These are phyloP conservation scores for Geotrichum candidum DNA, from an alignment of 1,139 yeast genomes.

Conservation along the genomic window DNA sequence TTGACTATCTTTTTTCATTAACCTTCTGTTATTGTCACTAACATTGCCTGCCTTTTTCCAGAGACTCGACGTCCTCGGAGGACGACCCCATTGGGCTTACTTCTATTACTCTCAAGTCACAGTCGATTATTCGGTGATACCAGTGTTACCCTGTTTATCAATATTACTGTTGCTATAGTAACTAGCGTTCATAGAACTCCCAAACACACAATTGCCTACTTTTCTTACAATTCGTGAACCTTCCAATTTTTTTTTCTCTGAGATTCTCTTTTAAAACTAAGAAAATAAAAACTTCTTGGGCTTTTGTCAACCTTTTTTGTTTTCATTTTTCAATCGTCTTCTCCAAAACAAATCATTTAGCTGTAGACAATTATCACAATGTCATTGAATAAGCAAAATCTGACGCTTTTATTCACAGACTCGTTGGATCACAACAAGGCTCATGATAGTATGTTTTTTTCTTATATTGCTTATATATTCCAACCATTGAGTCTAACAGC, in stretches of 20 bases:
- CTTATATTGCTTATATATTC: background rate
- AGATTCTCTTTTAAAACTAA: background rate
- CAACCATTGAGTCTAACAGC: background rate
- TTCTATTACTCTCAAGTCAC: slow-evolving; percentile 33
- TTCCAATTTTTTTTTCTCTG: background rate
- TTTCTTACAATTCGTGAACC: background rate
- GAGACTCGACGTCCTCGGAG: slow-evolving; percentile 23
- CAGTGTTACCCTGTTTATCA: background rate
- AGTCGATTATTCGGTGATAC: slow-evolving; percentile 32
- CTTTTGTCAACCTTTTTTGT: background rate
- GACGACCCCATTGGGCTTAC: slow-evolving; percentile 32
- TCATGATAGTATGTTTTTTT: slow-evolving; percentile 16
- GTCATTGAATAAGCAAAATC: slow-evolving; percentile 8
- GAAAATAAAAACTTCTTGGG: background rate
- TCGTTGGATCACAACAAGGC: slow-evolving; percentile 20
- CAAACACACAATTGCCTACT: background rate
- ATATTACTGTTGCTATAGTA: background rate
- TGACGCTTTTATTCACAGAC: slow-evolving; percentile 17
- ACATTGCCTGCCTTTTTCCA: slow-evolving; percentile 19
- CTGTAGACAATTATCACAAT: background rate
- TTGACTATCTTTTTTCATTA: slow-evolving; percentile 6
- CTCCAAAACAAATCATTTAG: background rate
- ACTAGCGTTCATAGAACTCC: background rate
- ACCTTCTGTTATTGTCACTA: background rate
- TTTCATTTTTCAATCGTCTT: background rate